phyloP scores from a whole-genome alignment of 1,284 basidiomycete genomes.

The Thecaphora thlaspeos region DNA sequence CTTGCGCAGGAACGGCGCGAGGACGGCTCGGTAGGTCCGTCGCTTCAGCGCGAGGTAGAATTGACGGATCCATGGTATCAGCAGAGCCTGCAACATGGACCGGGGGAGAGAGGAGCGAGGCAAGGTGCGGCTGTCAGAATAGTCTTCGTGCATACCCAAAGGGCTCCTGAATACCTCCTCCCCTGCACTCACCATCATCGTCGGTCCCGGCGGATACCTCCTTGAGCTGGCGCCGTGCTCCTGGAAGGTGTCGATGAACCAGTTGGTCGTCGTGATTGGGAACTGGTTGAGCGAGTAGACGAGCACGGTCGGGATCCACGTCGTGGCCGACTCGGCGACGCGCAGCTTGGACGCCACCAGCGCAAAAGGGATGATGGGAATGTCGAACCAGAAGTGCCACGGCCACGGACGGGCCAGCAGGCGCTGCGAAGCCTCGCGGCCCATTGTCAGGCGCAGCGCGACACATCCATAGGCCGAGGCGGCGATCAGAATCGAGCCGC shows the following conservation, averaged over 20 bases:
- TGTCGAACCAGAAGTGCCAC: constrained; percentile 51
- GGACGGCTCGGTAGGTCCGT: constrained; percentile 27
- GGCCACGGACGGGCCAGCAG: constrained; percentile 42
- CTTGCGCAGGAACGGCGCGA: constrained; percentile 23
- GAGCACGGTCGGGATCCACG: constrained; percentile 45
- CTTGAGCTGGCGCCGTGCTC: constrained; percentile 12
- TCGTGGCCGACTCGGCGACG: constrained; percentile 42
- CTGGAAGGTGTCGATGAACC: constrained; percentile 13
- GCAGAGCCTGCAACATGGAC: constrained; percentile 18
- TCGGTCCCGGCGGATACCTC: constrained; percentile 39
- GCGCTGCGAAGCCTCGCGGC: constrained; percentile 29
- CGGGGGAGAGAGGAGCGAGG: no score
- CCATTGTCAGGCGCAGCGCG: constrained; percentile 39
- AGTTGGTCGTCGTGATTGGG: constrained; percentile 11
- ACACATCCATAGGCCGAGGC: constrained; percentile 40
- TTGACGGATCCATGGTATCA: constrained; percentile 48
- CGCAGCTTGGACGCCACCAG: constrained; percentile 42
- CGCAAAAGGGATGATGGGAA: constrained; percentile 53
- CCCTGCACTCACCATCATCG: constrained; percentile 20
- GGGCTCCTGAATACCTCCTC: no score
- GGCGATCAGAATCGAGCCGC: constrained; percentile 26
- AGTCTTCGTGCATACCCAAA: no score
- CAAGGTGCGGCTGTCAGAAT: no score
- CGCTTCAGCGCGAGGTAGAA: constrained; percentile 46
- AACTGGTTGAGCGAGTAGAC: constrained; percentile 34